Evolutionary conservation across 805 yeast species (phyloP).

Genomic region (Wickerhamiella kazuoi): DNA sequence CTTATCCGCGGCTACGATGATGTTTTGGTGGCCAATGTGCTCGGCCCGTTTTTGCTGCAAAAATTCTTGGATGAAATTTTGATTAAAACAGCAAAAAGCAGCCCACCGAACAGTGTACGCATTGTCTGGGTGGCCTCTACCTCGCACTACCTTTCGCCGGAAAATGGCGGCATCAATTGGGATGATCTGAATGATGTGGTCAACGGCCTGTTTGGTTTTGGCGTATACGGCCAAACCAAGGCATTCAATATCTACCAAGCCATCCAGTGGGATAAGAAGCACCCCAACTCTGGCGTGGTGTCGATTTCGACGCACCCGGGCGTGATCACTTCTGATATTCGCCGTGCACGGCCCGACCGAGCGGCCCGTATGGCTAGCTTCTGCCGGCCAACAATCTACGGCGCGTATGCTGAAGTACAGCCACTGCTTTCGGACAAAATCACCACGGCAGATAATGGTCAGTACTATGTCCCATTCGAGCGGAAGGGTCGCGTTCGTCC

Average conservation of each 20-base stretch:
- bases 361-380: constrained; percentile 8
- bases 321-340: constrained; percentile 22
- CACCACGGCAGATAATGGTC: constrained; percentile 20
- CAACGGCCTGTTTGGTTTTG: constrained; percentile 10
- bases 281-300: constrained; percentile 18
- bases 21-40: constrained; percentile 29
- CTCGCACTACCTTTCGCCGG: constrained; percentile 21
- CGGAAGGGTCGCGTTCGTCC: constrained; percentile 20
- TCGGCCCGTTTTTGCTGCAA: constrained; percentile 30
- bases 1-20: constrained; percentile 11
- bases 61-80: constrained; percentile 20
- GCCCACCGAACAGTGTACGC: constrained; percentile 19
- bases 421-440: constrained; percentile 25
- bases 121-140: constrained; percentile 31
- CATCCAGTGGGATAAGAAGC: constrained; percentile 20
- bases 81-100: constrained; percentile 19
- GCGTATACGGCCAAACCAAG: constrained; percentile 30
- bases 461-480: constrained; percentile 29
- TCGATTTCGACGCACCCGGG: constrained; percentile 29
- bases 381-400: constrained; percentile 19
- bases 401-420: constrained; percentile 30
- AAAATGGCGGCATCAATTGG: constrained; percentile 24
- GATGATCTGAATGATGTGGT: constrained; percentile 22
- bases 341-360: constrained; percentile 16
- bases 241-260: constrained; percentile 27